Percentiles rank a stretch among this genome's conserved stretches.
Conservation (phyloP, 2,329 filamentous ascomycete species). For the Ascocoryne sarcoides region DNA sequence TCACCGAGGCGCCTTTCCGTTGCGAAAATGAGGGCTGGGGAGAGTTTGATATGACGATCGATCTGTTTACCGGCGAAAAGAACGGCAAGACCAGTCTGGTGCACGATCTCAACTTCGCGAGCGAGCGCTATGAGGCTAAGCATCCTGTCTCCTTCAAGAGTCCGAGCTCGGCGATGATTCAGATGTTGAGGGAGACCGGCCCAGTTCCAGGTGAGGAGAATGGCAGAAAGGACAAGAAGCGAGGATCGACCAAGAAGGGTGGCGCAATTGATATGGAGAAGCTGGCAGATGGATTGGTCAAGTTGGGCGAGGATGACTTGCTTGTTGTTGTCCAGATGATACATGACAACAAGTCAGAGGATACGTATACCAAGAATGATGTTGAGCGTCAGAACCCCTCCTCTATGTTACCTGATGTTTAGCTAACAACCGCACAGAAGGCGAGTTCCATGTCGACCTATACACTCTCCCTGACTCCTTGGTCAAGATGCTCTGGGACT, state of each 20-base stretch:
- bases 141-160: conserved; percentile 85
- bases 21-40: conserved; percentile 96
- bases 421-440: conserved; percentile 47
- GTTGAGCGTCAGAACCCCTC: conserved; percentile 64
- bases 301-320: conserved; percentile 85
- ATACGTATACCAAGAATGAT: conserved; percentile 96
- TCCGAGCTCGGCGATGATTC: conserved; percentile 77
- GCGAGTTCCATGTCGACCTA: conserved; percentile 96
- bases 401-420: too few relatives aligned
- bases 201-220: conserved; percentile 71
- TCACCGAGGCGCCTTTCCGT: conserved; percentile 77
- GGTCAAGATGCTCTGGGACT: conserved; percentile 94
- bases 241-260: conserved; percentile 58
- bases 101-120: conserved; percentile 89
- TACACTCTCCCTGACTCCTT: conserved; percentile 90
- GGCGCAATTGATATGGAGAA: conserved; percentile 77
- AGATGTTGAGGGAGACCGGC: conserved; percentile 72
- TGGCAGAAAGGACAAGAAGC: conserved; percentile 62
- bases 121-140: conserved; percentile 71
- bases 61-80: conserved; percentile 77
- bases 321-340: conserved; percentile 96
- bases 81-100: conserved; percentile 67
- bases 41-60: conserved; percentile 92
- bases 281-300: conserved; percentile 82
- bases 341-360: conserved; percentile 88